A percentile compares a stretch with the other conserved stretches of the same genome.
phyloP scores from a whole-genome alignment of 2,329 filamentous ascomycete species.

The Claviceps spartinae region DNA sequence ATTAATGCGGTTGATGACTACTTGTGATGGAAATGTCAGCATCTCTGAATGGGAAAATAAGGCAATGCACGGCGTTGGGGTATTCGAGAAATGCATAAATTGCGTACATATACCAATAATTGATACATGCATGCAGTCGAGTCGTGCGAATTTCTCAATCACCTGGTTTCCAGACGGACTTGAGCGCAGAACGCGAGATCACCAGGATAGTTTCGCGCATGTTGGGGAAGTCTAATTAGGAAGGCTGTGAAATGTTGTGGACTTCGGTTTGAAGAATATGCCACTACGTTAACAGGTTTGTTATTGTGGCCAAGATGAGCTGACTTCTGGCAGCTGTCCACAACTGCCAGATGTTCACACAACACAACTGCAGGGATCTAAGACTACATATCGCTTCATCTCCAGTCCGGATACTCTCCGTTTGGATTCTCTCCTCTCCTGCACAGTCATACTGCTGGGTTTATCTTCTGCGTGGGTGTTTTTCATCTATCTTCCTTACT shows the following conservation, averaged over 20 bases:
- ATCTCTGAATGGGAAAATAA: neutral
- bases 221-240: too few species aligned
- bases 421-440: neutral
- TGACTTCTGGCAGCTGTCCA: neutral
- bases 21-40: neutral
- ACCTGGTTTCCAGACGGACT: neutral
- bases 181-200: neutral
- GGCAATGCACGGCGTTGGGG: constrained; percentile 1
- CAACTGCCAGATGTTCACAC: neutral
- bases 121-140: neutral
- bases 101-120: neutral
- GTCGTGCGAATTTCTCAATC: too few species aligned
- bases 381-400: too few species aligned
- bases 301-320: neutral
- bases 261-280: too few species aligned
- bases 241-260: too few species aligned
- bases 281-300: neutral
- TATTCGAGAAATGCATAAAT: neutral
- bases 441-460: neutral
- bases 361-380: too few species aligned
- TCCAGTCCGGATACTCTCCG: neutral
- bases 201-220: too few species aligned
- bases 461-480: neutral
- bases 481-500: neutral
- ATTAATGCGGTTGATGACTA: neutral